A percentile compares a stretch with the other conserved stretches of the same genome.
These are phyloP conservation scores for Penicillium sp. DNA, from an alignment of 2,329 filamentous ascomycete genomes.

Conservation along the genomic window DNA sequence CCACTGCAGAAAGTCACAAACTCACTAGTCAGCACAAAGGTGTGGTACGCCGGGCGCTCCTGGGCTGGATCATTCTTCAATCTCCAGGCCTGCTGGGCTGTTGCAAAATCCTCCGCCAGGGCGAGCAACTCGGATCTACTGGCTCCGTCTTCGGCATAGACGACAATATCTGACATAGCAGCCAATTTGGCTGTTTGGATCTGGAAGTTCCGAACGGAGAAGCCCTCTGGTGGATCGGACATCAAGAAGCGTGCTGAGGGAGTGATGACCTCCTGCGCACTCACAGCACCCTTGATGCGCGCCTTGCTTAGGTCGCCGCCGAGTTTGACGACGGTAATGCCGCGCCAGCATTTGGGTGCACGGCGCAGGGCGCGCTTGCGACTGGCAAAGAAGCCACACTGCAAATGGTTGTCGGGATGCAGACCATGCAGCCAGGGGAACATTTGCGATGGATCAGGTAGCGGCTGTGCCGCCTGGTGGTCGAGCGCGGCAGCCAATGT, in stretches of 20 bases:
- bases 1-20: slow-evolving; percentile 11
- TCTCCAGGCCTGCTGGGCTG: slow-evolving; percentile 76
- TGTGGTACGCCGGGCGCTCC: slow-evolving; percentile 71
- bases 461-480: slow-evolving; percentile 72
- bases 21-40: slow-evolving; percentile 71
- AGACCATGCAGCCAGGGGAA: slow-evolving; percentile 97
- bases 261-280: slow-evolving; percentile 76
- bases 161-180: slow-evolving; percentile 84
- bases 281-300: slow-evolving; percentile 83
- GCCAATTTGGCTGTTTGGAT: slow-evolving; percentile 90
- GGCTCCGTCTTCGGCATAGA: slow-evolving; percentile 76
- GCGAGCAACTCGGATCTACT: slow-evolving; percentile 66
- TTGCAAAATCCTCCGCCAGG: slow-evolving; percentile 65
- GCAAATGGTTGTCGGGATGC: slow-evolving; percentile 83
- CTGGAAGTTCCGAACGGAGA: slow-evolving; percentile 95
- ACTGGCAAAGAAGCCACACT: slow-evolving; percentile 84
- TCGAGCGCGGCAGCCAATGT: slow-evolving; percentile 74
- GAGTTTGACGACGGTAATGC: slow-evolving; percentile 84
- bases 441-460: slow-evolving; percentile 81
- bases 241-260: slow-evolving; percentile 69
- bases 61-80: slow-evolving; percentile 62
- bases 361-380: slow-evolving; percentile 70
- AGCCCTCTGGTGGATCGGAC: slow-evolving; percentile 83
- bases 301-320: slow-evolving; percentile 74
- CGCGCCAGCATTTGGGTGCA: slow-evolving; percentile 75